Conservation (phyloP, 805 yeast species). For the Candida wancherniae region DNA sequence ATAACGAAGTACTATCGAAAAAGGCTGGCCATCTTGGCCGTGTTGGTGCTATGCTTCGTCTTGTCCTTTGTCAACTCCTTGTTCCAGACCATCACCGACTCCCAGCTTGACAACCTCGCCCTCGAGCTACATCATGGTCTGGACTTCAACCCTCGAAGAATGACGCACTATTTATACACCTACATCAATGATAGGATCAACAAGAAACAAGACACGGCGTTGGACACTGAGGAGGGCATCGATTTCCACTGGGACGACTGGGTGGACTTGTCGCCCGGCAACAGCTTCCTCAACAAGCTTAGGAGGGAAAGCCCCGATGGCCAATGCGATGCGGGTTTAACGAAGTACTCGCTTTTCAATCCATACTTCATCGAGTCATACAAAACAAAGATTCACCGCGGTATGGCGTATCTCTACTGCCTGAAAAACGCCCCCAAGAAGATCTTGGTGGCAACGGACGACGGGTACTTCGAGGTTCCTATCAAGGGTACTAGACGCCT, state of each 20-base stretch:
- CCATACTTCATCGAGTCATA: slow-evolving; percentile 33
- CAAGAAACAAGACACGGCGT: background rate
- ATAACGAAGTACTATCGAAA: slow-evolving; percentile 14
- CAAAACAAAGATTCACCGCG: slow-evolving; percentile 28
- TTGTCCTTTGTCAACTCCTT: slow-evolving; percentile 11
- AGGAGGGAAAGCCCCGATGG: slow-evolving; percentile 19
- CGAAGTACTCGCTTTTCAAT: slow-evolving; percentile 23
- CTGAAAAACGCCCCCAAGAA: slow-evolving; percentile 24
- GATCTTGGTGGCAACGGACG: slow-evolving; percentile 23
- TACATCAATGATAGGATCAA: slow-evolving; percentile 9
- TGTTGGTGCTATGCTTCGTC: slow-evolving; percentile 6
- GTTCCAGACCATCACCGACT: slow-evolving; percentile 19
- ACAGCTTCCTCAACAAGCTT: slow-evolving; percentile 16
- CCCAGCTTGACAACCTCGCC: slow-evolving; percentile 19
- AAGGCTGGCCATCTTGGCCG: slow-evolving; percentile 8
- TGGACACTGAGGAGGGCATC: slow-evolving; percentile 18
- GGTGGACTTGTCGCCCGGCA: slow-evolving; percentile 27
- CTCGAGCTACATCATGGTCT: slow-evolving; percentile 21
- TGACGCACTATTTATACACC: slow-evolving; percentile 8
- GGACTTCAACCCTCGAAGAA: slow-evolving; percentile 24
- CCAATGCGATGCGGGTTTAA: slow-evolving; percentile 19
- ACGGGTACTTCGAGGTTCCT: slow-evolving; percentile 24
- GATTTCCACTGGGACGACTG: slow-evolving; percentile 40
- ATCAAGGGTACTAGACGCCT: slow-evolving; percentile 23
- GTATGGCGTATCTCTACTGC: slow-evolving; percentile 33